Evolutionary conservation across 495 filamentous ascomycete species (phyloP), one percentile per base, ranked within the genome.

Genomic region (Podospora pseudocomata): DNA sequence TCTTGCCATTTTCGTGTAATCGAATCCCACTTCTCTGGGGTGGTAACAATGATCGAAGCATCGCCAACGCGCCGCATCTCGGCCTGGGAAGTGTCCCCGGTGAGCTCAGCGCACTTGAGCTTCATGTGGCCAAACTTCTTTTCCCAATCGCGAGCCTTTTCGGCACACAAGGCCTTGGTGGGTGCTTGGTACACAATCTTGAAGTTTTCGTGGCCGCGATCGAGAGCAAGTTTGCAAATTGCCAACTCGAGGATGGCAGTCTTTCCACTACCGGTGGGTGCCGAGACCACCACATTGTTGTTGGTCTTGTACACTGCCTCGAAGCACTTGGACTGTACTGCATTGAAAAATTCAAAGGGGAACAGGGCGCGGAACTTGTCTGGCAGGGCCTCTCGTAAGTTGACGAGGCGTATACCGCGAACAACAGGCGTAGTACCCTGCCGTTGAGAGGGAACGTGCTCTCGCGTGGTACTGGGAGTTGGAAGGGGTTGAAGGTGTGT

Each of bases 21-120:
- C 67, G 92, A 96, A 77, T 99, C 95, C 95, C 95, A 99, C 76
- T 99, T 99, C 78, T 99, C 95, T 0, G 95, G 95, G 0, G 95
- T 99, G 0, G 95, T 98, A 62, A 99, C 89, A 67, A 99, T 97
- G 66, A 99, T 93, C 63, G 89, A 90, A 49, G 94, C 94, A 71
- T 81, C 88, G 64, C 93, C 90, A 15, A 97, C 91, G 67, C 84
- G 87, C 58, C 82, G 83, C 67, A 97, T 81, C 71, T 97, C 90
- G 1, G 81, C 78, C 65, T 87, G 82, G 59, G 94, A 91, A 0
- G 94, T 97, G 77, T 99, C 95, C 15, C 95, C 95, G 0, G 95
- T 99, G 66, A 98, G 81, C 75, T 97, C 93, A 9, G 90, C 90
- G 77, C 93, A 96, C 66, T 84, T 80, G 13, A 97, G 79, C 39